Evolutionary conservation across 2,329 filamentous ascomycete species (phyloP).

Genomic region (Xylaria sp.): DNA sequence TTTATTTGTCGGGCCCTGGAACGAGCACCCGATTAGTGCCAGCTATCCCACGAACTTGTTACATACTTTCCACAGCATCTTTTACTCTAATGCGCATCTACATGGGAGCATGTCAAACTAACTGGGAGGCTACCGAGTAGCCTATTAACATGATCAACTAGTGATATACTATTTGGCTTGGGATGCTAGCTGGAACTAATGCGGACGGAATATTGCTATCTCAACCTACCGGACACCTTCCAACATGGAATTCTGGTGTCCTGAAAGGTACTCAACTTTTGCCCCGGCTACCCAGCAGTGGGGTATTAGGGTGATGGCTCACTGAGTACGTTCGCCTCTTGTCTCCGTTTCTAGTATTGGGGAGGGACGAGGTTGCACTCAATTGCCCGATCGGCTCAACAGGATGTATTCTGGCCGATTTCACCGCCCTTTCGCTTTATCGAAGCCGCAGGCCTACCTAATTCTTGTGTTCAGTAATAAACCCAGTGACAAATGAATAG

Average conservation of each 20-base stretch:
- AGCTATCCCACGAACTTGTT: slow-evolving; percentile 56
- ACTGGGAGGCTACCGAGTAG: slow-evolving; percentile 65
- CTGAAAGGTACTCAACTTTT: slow-evolving; percentile 48
- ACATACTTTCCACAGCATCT: slow-evolving; percentile 57
- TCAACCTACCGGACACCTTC: slow-evolving; percentile 68
- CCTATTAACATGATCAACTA: slow-evolving; percentile 81
- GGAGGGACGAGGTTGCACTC: slow-evolving; percentile 35
- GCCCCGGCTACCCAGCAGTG: slow-evolving; percentile 50
- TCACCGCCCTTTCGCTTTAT: slow-evolving; percentile 20
- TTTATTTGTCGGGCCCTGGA: slow-evolving; percentile 85
- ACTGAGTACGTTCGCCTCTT: slow-evolving; percentile 30
- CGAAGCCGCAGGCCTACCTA: slow-evolving; percentile 33
- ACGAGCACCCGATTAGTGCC: slow-evolving; percentile 69
- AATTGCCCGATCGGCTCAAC: slow-evolving; percentile 30
- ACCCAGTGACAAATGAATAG: slow-evolving; percentile 19
- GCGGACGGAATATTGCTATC: slow-evolving; percentile 69
- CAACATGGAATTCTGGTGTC: slow-evolving; percentile 65
- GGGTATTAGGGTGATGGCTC: slow-evolving; percentile 43
- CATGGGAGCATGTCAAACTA: slow-evolving; percentile 57
- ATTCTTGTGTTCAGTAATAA: slow-evolving; percentile 32
- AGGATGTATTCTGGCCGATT: slow-evolving; percentile 27
- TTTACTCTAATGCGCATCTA: slow-evolving; percentile 57
- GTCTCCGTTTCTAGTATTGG: slow-evolving; percentile 32
- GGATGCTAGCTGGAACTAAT: slow-evolving; percentile 79
- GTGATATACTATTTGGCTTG: slow-evolving; percentile 87